Evolutionary conservation across 345 rosid genomes (phyloP).

Genomic region (Mercurialis annua): DNA sequence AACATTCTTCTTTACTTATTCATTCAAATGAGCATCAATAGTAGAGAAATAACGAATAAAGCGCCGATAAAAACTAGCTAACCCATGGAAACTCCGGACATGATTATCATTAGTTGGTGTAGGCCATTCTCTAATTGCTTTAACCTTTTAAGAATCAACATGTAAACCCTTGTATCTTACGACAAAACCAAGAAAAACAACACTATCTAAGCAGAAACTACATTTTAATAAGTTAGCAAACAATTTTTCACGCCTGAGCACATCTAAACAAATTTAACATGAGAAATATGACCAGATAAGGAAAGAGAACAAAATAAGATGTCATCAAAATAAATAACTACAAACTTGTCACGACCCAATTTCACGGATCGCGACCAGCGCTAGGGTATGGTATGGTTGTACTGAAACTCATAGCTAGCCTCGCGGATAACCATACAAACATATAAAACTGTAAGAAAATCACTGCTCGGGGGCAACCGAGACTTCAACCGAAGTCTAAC

Average conservation of each 20-base stretch:
- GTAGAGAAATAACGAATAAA: not conserved
- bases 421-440: no score
- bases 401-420: no score
- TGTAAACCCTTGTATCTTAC: not conserved
- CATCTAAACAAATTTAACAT: not conserved
- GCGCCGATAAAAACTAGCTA: not conserved
- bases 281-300: not conserved
- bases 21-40: not conserved
- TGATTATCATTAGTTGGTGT: not conserved
- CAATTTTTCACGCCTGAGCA: not conserved
- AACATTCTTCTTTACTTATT: not conserved
- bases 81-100: not conserved
- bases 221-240: not conserved
- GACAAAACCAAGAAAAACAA: not conserved
- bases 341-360: not conserved
- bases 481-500: no score
- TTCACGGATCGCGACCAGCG: no score
- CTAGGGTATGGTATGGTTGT: no score
- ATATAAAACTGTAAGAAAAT: no score
- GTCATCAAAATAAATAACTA: conserved; percentile 3
- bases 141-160: not conserved
- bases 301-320: not conserved
- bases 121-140: not conserved
- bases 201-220: not conserved
- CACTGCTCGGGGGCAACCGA: no score